phyloP scores from a whole-genome alignment of 2,329 filamentous ascomycete genomes.

The Talaromyces piceae region DNA sequence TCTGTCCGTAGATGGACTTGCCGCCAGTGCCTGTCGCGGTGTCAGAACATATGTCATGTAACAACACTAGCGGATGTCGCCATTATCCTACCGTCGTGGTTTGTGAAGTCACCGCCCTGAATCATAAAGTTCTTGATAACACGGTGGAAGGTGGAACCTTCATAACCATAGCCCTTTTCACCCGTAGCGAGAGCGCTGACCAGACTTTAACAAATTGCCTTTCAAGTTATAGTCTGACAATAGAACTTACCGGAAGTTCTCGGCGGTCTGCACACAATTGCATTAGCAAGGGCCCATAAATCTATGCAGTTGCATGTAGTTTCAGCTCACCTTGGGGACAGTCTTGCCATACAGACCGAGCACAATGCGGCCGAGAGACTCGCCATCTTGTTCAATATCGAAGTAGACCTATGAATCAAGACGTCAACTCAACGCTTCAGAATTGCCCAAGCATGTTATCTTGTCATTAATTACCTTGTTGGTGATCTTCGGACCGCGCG shows the following conservation, averaged over 20 bases:
- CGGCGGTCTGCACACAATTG: slow-evolving; percentile 46
- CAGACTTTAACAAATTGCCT: neutral
- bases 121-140: slow-evolving; percentile 67
- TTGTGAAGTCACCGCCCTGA: slow-evolving; percentile 62
- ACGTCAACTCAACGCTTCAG: no score
- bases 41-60: slow-evolving; percentile 8
- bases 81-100: slow-evolving; percentile 45
- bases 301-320: neutral
- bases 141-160: slow-evolving; percentile 61
- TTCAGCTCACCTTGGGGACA: slow-evolving; percentile 49
- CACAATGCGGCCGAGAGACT: slow-evolving; percentile 53
- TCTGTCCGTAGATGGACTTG: slow-evolving; percentile 60
- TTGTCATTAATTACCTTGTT: slow-evolving; percentile 79
- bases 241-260: slow-evolving; percentile 52
- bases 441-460: no score
- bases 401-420: slow-evolving; percentile 49
- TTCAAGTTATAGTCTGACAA: neutral
- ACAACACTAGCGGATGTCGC: neutral
- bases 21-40: slow-evolving; percentile 60
- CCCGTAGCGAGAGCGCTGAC: slow-evolving; percentile 53
- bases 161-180: slow-evolving; percentile 61
- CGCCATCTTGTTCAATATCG: slow-evolving; percentile 57
- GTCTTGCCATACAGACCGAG: slow-evolving; percentile 62
- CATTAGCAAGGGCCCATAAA: neutral
- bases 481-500: slow-evolving; percentile 79